Conservation (phyloP, 352 stramenopile species). For the Globisporangium camurandrum region DNA sequence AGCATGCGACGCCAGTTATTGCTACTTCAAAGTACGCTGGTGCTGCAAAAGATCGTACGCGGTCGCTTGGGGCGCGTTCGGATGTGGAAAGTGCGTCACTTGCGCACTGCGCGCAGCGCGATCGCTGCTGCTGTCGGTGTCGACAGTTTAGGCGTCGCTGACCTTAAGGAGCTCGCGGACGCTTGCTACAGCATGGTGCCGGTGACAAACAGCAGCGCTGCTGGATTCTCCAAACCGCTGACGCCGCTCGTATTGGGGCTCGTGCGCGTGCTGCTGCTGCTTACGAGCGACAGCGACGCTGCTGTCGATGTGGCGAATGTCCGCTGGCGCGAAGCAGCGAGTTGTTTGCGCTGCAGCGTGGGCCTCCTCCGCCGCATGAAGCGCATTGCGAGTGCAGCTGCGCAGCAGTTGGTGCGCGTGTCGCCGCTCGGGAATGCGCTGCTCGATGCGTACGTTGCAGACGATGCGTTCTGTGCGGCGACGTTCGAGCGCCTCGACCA, state of each 20-base stretch:
- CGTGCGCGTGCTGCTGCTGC: constrained; percentile 62
- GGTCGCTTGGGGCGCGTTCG: constrained; percentile 48
- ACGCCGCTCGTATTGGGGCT: constrained; percentile 58
- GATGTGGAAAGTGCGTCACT: constrained; percentile 41
- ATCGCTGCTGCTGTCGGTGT: constrained; percentile 15
- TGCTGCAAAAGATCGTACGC: constrained; percentile 52
- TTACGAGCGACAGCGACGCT: constrained; percentile 42
- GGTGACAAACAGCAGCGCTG: constrained; percentile 13
- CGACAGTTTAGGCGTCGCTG: constrained; percentile 18
- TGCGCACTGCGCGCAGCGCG: constrained; percentile 25
- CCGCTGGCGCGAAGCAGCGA: constrained; percentile 54
- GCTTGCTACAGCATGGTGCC: constrained; percentile 46
- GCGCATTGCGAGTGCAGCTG: constrained; percentile 33
- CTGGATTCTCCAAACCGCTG: constrained; percentile 17
- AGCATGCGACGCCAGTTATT: constrained; percentile 14
- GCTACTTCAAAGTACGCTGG: constrained; percentile 16
- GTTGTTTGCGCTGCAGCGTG: constrained; percentile 41
- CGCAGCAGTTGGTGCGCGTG: constrained; percentile 26
- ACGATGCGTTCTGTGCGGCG: constrained; percentile 36
- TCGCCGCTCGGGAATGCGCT: constrained; percentile 31
- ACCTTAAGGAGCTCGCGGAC: constrained; percentile 50
- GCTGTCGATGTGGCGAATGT: constrained; percentile 44
- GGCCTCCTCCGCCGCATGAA: constrained; percentile 43
- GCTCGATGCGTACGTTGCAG: constrained; percentile 33
- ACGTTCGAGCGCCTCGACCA: constrained; percentile 38